Evolutionary conservation across 768 basidiomycete species (phyloP), one percentile per base, ranked within the genome.

Genomic region (Boletus rufocinnamomeus): DNA sequence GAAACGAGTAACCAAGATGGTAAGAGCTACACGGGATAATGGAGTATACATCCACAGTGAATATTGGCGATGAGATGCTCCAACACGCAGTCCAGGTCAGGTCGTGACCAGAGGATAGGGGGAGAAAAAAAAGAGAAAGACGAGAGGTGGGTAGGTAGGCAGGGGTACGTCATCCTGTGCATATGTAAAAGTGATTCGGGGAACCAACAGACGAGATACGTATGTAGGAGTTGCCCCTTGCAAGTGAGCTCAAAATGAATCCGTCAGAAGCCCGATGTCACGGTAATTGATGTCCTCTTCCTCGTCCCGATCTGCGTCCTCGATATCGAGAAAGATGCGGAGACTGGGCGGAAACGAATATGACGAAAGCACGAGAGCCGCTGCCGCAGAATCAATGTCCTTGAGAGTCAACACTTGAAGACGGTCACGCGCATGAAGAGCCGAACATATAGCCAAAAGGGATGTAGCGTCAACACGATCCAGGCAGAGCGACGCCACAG

Each of bases 311-410:
- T 35, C 51, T 17, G 1, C 19, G 3, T 56, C 65, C 6, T 60
- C 61, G 16, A 67, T 47, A 13, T 67, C 66, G 13, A 67, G 48
- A 49, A 65, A 54, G 34, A 67, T 45, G 37, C 66, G 56, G 35
- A 67, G 56, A 4, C 19, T 34, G 5, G 56, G 25, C 2, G 63
- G 58, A 16, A 67, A 46, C 19, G 49, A 45, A 25, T 38, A 21
- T 6, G 53, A 46, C 4, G 55, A 50, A 8, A 67, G 53, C 21
- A 41, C 60, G 17, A 55, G 32, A 1, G 57, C 56, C 9, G 35
- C 28, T 9, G 28, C 40, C n/a, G 38, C 21, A 32, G 54, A 1
- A 28, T 62, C 58, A 0, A 60, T 10, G 11, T 62, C 54, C 49
- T 65, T 62, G 32, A 67, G 54, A 0, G 63, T 65, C 46, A 67